A percentile compares a stretch with the other conserved stretches of the same genome.
These are phyloP conservation scores for Bruguiera sexangula DNA, from an alignment of 345 rosid genomes.

Conservation along the genomic window DNA sequence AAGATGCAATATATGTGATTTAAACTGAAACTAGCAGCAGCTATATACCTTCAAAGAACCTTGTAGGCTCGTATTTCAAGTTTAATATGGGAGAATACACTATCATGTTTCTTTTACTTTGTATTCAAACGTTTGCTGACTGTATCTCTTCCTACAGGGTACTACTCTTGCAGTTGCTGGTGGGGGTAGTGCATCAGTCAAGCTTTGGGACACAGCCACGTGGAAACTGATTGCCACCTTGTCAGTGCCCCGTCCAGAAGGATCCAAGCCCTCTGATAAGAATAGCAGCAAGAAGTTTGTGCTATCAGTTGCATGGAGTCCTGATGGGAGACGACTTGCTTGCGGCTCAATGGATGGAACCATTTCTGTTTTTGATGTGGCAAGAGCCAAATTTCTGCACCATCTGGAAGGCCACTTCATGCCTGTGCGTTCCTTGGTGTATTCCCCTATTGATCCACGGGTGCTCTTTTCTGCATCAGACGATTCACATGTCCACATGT, in stretches of 20 bases:
- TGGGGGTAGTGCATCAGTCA: conserved; percentile 91
- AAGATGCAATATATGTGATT: too few species aligned
- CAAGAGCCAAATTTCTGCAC: conserved; percentile 75
- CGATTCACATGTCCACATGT: conserved; percentile 83
- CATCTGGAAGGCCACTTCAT: conserved; percentile 87
- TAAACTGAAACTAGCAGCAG: too few species aligned
- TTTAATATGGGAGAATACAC: background rate
- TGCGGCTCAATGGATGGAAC: conserved; percentile 98
- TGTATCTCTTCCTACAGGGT: conserved; percentile 47
- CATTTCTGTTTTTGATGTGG: conserved; percentile 72
- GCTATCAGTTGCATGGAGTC: conserved; percentile 86
- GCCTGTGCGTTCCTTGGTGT: conserved; percentile 90
- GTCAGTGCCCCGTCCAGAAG: conserved; percentile 81
- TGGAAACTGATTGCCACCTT: conserved; percentile 73
- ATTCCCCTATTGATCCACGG: conserved; percentile 69
- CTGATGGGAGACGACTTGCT: conserved; percentile 76
- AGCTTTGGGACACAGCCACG: conserved; percentile 93
- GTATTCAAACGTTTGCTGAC: conserved; percentile 14
- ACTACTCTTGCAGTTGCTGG: conserved; percentile 95
- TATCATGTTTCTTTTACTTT: background rate
- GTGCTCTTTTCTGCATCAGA: conserved; percentile 84
- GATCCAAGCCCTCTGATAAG: conserved; percentile 75
- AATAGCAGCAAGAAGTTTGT: conserved; percentile 85
- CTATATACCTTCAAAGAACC: too few species aligned
- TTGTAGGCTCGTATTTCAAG: background rate